Conservation (phyloP, 495 filamentous ascomycete species). For the Aspergillus heteromorphus region DNA sequence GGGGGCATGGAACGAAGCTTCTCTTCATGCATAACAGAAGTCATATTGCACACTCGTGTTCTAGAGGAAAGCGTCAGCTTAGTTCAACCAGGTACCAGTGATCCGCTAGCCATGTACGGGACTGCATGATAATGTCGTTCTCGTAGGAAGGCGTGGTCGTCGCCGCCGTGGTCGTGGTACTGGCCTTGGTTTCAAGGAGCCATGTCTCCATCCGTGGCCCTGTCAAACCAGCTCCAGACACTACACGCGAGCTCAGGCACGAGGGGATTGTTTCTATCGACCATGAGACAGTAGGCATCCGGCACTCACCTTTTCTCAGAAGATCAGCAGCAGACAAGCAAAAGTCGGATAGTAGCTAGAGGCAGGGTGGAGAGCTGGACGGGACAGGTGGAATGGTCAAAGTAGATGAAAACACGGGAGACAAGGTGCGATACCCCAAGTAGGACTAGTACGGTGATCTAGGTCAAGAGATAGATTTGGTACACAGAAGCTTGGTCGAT, state of each 20-base stretch:
- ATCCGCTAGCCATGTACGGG: neutral
- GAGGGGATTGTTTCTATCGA: neutral
- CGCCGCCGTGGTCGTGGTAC: neutral
- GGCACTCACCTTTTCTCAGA: neutral
- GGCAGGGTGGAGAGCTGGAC: neutral
- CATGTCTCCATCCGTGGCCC: no score
- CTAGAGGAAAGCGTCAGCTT: neutral
- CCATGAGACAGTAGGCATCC: neutral
- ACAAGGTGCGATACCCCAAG: neutral
- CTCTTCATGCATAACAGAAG: conserved; percentile 20
- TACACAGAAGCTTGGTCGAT: neutral
- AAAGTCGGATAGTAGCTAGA: no score
- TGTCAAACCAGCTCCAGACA: neutral
- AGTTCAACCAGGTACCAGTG: neutral
- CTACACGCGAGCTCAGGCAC: neutral
- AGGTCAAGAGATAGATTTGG: neutral
- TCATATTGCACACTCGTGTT: conserved; percentile 2
- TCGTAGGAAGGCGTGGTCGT: neutral
- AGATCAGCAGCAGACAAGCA: neutral
- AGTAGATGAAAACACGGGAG: neutral
- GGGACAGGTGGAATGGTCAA: neutral
- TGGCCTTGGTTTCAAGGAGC: no score
- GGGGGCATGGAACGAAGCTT: conserved; percentile 19
- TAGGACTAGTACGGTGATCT: neutral
- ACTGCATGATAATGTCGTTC: neutral